Percentiles rank a stretch among this genome's conserved stretches.
Conservation (phyloP, 106 monocot genomes). For the Ottelia alismoides region DNA sequence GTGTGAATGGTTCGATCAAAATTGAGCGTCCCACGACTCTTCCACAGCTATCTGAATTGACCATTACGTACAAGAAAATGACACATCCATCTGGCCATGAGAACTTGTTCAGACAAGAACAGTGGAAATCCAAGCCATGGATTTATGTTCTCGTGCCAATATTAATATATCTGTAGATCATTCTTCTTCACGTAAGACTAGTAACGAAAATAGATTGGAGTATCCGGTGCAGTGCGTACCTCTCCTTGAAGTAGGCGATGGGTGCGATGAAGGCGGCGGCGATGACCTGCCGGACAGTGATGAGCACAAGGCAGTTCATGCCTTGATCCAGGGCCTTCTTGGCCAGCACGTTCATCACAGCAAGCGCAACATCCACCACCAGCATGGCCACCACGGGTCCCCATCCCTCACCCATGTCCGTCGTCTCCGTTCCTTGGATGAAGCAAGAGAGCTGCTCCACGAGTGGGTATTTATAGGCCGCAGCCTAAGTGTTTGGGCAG, state of each 20-base stretch:
- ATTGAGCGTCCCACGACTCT: too few relatives aligned
- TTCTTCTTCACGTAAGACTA: not conserved
- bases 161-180: not conserved
- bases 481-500: too few relatives aligned
- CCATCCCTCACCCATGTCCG: slow-evolving; percentile 4
- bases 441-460: too few relatives aligned
- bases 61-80: too few relatives aligned
- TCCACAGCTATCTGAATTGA: too few relatives aligned
- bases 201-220: not conserved
- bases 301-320: slow-evolving; percentile 5
- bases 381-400: slow-evolving; percentile 1
- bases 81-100: too few relatives aligned
- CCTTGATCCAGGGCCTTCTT: slow-evolving; percentile 12
- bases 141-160: not conserved
- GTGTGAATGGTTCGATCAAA: too few relatives aligned
- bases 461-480: too few relatives aligned
- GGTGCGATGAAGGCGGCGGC: slow-evolving; percentile 8
- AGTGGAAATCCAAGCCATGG: too few relatives aligned
- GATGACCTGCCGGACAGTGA: slow-evolving; percentile 7
- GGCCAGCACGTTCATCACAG: slow-evolving; percentile 9
- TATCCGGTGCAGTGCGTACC: not conserved
- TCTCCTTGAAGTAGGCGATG: slow-evolving; percentile 12
- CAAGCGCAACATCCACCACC: slow-evolving; percentile 6
- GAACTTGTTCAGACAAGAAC: too few relatives aligned
- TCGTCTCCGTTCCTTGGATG: too few relatives aligned